Evolutionary conservation across 306 rosid species (phyloP).

Genomic region (Begonia fuchsioides): DNA sequence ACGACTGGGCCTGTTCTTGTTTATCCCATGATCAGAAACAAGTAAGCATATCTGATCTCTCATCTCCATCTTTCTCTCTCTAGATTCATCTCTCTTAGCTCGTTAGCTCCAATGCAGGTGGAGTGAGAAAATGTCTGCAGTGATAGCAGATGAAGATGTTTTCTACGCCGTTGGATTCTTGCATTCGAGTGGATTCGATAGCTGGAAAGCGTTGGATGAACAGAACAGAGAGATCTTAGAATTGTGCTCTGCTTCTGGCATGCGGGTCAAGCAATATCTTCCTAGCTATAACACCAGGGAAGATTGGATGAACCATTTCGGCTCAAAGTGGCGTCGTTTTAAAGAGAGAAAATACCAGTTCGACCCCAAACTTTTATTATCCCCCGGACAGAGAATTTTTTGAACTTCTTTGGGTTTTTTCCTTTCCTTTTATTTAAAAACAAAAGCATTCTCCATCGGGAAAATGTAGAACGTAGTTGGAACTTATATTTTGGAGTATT

Average conservation of each 20-base stretch:
- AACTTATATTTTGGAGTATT: too few relatives aligned
- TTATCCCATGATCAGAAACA: slow-evolving; percentile 40
- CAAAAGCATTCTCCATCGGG: too few relatives aligned
- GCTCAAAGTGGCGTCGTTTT: slow-evolving; percentile 46
- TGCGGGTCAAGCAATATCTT: slow-evolving; percentile 47
- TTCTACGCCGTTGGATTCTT: slow-evolving; percentile 42
- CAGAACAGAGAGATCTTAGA: slow-evolving; percentile 33
- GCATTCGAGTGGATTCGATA: slow-evolving; percentile 17
- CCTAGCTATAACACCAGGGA: slow-evolving; percentile 23
- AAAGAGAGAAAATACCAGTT: slow-evolving; percentile 25
- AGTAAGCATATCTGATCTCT: slow-evolving; percentile 21
- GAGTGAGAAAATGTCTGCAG: slow-evolving; percentile 55
- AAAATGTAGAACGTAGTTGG: too few relatives aligned
- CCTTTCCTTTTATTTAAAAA: too few relatives aligned
- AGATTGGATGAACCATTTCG: slow-evolving; percentile 55
- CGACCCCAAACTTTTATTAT: slow-evolving; percentile 55
- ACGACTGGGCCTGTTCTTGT: slow-evolving; percentile 27
- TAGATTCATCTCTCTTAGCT: too few relatives aligned
- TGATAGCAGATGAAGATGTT: slow-evolving; percentile 48
- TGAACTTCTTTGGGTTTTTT: too few relatives aligned
- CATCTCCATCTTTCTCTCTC: too few relatives aligned
- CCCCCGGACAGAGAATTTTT: slow-evolving; percentile 78
- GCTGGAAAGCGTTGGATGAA: slow-evolving; percentile 15
- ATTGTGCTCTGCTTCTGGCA: slow-evolving; percentile 27
- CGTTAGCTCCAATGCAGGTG: slow-evolving; percentile 30